Evolutionary conservation across 73 alveolate species (phyloP).

Genomic region (Diophrys sp.): DNA sequence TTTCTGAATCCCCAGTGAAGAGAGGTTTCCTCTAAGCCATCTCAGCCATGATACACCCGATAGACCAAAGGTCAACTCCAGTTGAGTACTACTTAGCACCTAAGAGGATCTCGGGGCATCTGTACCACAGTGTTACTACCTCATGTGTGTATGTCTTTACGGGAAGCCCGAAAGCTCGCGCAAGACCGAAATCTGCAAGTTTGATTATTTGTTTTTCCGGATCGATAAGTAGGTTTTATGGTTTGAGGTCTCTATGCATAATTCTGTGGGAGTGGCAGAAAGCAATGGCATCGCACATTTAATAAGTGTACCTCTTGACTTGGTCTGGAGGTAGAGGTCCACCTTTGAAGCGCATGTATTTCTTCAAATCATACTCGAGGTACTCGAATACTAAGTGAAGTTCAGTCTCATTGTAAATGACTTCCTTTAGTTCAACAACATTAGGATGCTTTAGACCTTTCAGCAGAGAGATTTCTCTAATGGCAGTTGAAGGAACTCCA

Average conservation of each 20-base stretch:
- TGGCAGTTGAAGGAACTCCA: conserved; percentile 95
- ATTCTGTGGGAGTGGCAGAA: conserved; percentile 88
- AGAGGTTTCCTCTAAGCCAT: conserved; percentile 71
- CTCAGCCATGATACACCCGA: conserved; percentile 74
- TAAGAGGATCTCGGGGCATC: conserved; percentile 78
- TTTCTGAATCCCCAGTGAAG: conserved; percentile 75
- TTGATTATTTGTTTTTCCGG: conserved; percentile 57
- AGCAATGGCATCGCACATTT: conserved; percentile 71
- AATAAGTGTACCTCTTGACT: conserved; percentile 51
- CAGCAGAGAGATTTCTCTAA: conserved; percentile 88
- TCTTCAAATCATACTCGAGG: conserved; percentile 81
- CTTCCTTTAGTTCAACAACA: conserved; percentile 80
- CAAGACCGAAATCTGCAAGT: conserved; percentile 96
- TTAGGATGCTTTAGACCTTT: conserved; percentile 90
- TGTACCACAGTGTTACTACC: conserved; percentile 76
- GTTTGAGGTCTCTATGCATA: conserved; percentile 93
- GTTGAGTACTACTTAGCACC: conserved; percentile 70
- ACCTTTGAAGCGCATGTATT: conserved; percentile 70
- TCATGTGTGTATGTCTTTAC: conserved; percentile 87
- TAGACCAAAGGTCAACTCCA: conserved; percentile 75
- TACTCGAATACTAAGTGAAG: conserved; percentile 84
- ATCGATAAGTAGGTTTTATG: conserved; percentile 83
- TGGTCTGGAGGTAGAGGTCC: conserved; percentile 72
- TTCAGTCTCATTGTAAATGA: conserved; percentile 74
- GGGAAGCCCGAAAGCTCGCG: conserved; percentile 95